Conservation (phyloP, 1,139 yeast species). For the Scheffersomyces quercinus region DNA sequence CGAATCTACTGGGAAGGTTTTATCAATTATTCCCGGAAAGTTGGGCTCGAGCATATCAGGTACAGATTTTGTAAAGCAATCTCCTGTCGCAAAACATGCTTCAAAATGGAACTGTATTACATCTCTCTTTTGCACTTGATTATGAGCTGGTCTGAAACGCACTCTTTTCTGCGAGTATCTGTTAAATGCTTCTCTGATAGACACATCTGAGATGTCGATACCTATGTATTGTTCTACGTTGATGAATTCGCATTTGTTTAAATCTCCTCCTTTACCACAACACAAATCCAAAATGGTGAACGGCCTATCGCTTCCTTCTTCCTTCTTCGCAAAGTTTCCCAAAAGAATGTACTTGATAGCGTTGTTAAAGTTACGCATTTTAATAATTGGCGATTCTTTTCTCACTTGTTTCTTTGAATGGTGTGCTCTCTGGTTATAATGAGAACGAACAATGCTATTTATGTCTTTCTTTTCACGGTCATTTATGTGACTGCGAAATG, state of each 20-base stretch:
- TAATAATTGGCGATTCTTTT: conserved; percentile 78
- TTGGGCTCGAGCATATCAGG: conserved; percentile 72
- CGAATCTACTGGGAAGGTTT: conserved; percentile 80
- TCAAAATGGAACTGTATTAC: conserved; percentile 57
- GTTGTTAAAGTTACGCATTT: conserved; percentile 85
- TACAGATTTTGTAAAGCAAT: conserved; percentile 72
- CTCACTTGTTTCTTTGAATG: conserved; percentile 66
- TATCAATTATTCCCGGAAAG: conserved; percentile 51
- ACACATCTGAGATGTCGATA: conserved; percentile 86
- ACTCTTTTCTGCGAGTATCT: conserved; percentile 58
- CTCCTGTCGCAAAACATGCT: conserved; percentile 87
- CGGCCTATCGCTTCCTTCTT: conserved; percentile 46
- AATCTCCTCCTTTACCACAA: conserved; percentile 98
- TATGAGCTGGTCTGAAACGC: conserved; percentile 31
- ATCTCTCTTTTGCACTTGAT: conserved; percentile 40
- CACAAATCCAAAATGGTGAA: conserved; percentile 72
- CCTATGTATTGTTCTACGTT: conserved; percentile 79
- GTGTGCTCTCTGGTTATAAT: conserved; percentile 83
- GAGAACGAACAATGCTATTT: conserved; percentile 70
- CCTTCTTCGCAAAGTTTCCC: conserved; percentile 57
- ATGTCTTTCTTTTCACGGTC: conserved; percentile 39
- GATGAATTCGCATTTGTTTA: conserved; percentile 83
- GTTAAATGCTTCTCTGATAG: conserved; percentile 79
- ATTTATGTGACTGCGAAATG: conserved; percentile 42
- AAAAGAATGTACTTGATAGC: conserved; percentile 87